These are phyloP conservation scores for Marasmius sp. DNA, from an alignment of 1,284 basidiomycete species.

Conservation along the genomic window DNA sequence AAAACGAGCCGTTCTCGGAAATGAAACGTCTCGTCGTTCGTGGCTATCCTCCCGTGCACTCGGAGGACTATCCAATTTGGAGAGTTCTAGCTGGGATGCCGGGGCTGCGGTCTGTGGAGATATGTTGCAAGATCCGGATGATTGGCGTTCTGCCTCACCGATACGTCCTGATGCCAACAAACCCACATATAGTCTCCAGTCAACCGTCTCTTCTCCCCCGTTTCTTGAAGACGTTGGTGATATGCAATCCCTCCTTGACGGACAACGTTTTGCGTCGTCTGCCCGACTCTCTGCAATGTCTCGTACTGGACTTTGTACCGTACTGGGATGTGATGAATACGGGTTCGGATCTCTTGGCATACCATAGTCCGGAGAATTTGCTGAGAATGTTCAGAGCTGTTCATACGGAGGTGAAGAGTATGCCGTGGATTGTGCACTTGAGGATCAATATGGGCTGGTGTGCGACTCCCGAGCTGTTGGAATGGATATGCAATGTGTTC, in stretches of 20 bases:
- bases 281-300: slow-evolving; percentile 4
- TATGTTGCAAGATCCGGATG: slow-evolving; percentile 10
- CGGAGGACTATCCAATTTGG: slow-evolving; percentile 10
- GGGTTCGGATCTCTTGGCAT: slow-evolving; percentile 9
- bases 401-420: background rate
- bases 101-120: slow-evolving; percentile 1
- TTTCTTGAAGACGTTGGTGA: slow-evolving; percentile 6
- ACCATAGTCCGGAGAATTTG: slow-evolving; percentile 8
- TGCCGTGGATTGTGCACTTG: slow-evolving; percentile 3
- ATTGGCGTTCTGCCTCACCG: slow-evolving; percentile 11
- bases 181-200: background rate
- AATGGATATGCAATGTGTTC: slow-evolving; percentile 4
- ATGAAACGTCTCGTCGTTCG: slow-evolving; percentile 3
- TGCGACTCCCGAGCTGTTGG: slow-evolving; percentile 8
- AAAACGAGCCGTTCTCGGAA: background rate
- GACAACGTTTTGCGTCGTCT: slow-evolving; percentile 9
- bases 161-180: slow-evolving; percentile 8
- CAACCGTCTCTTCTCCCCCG: slow-evolving; percentile 1
- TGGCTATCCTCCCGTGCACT: slow-evolving; percentile 10
- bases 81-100: slow-evolving; percentile 7
- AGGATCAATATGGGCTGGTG: slow-evolving; percentile 15
- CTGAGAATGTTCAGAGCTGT: background rate
- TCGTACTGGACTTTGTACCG: slow-evolving; percentile 12
- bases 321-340: slow-evolving; percentile 11
- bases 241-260: slow-evolving; percentile 11